These are phyloP conservation scores for Auriculariales sp. DNA, from an alignment of 768 basidiomycete genomes.

Conservation along the genomic window DNA sequence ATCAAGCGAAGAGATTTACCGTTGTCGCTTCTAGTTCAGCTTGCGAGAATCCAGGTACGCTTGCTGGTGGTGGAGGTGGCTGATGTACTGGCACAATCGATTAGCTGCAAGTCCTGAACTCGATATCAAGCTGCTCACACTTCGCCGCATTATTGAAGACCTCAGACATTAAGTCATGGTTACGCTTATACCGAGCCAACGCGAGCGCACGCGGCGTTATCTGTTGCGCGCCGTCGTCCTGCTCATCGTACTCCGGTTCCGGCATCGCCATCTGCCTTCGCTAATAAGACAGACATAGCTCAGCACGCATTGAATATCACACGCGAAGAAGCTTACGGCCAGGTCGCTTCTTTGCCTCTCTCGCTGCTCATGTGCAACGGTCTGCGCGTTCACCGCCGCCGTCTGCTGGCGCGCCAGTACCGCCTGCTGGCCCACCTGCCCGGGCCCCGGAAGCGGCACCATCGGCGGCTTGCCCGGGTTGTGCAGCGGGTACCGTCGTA, in stretches of 20 bases:
- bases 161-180: constrained; percentile 76
- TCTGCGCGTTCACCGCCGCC: not conserved
- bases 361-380: not conserved
- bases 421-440: constrained; percentile 9
- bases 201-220: constrained; percentile 64
- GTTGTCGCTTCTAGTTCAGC: not conserved
- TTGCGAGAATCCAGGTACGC: not conserved
- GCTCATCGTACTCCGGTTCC: not conserved
- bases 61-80: not conserved
- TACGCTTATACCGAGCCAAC: constrained; percentile 56
- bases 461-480: constrained; percentile 49
- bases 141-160: constrained; percentile 65
- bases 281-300: too few relatives aligned
- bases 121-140: constrained; percentile 18
- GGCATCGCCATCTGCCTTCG: not conserved
- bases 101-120: not conserved
- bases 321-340: too few relatives aligned
- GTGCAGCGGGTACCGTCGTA: constrained; percentile 59
- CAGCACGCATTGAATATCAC: too few relatives aligned
- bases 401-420: not conserved
- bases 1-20: not conserved
- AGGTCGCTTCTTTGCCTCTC: not conserved
- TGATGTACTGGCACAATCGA: not conserved
- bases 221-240: constrained; percentile 18
- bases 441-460: constrained; percentile 39